phyloP scores from a whole-genome alignment of 495 filamentous ascomycete species.

The Annulohypoxylon bovei region DNA sequence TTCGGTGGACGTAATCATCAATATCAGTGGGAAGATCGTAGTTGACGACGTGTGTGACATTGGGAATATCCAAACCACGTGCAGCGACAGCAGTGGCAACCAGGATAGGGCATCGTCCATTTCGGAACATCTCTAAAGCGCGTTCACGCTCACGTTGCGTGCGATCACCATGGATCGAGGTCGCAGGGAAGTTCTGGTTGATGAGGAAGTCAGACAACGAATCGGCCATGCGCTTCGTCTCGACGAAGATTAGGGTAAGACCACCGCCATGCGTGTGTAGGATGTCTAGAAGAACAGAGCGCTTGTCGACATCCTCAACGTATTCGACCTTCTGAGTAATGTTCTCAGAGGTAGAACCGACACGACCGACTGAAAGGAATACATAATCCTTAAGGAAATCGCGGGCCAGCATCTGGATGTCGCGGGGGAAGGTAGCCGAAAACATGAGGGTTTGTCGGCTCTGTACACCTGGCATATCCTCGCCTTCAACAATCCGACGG shows the following conservation, averaged over 20 bases:
- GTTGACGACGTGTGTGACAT: constrained; percentile 98
- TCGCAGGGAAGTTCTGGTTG: constrained; percentile 98
- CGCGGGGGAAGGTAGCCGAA: constrained; percentile 97
- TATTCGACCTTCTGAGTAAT: constrained; percentile 99
- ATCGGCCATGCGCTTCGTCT: constrained; percentile 99
- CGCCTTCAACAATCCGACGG: constrained; percentile 95
- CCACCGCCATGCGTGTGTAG: constrained; percentile 93
- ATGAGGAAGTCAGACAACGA: constrained; percentile 96
- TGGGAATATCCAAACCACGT: constrained; percentile 95
- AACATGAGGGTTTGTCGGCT: constrained; percentile 99
- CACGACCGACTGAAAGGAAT: constrained; percentile 97
- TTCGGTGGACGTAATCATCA: constrained; percentile 99
- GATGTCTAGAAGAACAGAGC: constrained; percentile 95
- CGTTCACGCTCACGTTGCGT: constrained; percentile 99
- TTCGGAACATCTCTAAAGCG: constrained; percentile 96
- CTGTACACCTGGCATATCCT: constrained; percentile 91
- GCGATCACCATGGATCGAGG: constrained; percentile 96
- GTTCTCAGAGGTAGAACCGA: constrained; percentile 99
- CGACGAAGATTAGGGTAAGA: constrained; percentile 96
- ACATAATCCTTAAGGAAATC: constrained; percentile 99
- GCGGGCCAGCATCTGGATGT: constrained; percentile 97
- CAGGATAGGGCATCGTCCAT: constrained; percentile 91
- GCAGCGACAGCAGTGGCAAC: constrained; percentile 98
- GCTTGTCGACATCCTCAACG: constrained; percentile 96
- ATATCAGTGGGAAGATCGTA: constrained; percentile 99